A percentile compares a stretch with the other conserved stretches of the same genome.
Conservation (phyloP, 208 protist species). For the Polymyxa betae region DNA sequence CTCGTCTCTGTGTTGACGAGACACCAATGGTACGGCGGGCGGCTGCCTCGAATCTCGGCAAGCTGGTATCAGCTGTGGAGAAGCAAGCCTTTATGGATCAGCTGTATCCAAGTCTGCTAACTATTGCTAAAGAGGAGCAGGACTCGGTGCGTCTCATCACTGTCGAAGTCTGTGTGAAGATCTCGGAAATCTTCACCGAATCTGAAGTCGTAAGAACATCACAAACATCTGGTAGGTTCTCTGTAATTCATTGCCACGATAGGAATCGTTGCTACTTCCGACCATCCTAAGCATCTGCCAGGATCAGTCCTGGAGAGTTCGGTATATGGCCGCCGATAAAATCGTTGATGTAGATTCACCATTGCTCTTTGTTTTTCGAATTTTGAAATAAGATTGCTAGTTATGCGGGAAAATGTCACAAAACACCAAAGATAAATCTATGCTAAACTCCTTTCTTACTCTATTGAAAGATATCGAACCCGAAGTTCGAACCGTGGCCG, state of each 20-base stretch:
- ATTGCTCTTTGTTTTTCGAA: not conserved
- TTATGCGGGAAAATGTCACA: not conserved
- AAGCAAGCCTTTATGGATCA: not conserved
- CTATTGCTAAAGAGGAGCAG: conserved; percentile 41
- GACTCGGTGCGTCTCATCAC: conserved; percentile 55
- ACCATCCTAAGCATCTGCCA: conserved; percentile 13
- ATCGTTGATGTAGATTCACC: conserved; percentile 3
- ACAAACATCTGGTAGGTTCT: not conserved
- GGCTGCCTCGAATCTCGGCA: conserved; percentile 31
- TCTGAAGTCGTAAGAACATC: conserved; percentile 30
- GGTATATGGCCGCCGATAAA: conserved; percentile 60
- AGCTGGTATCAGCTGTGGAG: not conserved
- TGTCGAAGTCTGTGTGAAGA: conserved; percentile 53
- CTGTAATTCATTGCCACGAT: not conserved
- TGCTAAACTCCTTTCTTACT: conserved; percentile 9
- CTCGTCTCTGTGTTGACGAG: conserved; percentile 56
- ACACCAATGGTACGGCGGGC: conserved; percentile 60
- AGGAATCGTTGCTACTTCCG: conserved; percentile 23
- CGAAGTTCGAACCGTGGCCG: conserved; percentile 53
- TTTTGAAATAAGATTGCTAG: not conserved
- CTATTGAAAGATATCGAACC: conserved; percentile 36
- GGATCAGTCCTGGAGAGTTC: conserved; percentile 57
- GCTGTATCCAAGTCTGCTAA: conserved; percentile 22
- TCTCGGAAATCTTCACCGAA: not conserved
- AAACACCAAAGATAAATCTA: not conserved